Evolutionary conservation across 1,139 yeast species (phyloP), one percentile per base, ranked within the genome.

Genomic region (Lodderomyces beijingensis): DNA sequence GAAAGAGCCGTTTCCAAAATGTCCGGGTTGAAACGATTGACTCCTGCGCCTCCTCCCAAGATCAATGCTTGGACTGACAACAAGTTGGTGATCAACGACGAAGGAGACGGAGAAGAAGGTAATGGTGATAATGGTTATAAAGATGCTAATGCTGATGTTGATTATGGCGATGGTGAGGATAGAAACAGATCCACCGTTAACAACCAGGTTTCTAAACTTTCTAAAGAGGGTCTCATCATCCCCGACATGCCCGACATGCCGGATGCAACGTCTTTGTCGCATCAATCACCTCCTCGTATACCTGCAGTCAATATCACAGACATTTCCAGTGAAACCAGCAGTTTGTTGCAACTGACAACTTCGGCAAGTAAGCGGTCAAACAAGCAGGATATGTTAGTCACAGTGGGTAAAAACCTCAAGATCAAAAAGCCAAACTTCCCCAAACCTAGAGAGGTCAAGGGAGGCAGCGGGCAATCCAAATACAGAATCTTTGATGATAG

Each of bases 11-110:
- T n/a, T n/a, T n/a, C n/a, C n/a, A n/a, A n/a, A 16, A 36, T 37
- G 41, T 29, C 34, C 3, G 32, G 31, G 12, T 32, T 40, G 26
- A 45, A 45, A 34, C 37, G 43, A 20, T 39, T 45, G 28, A 30
- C 38, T 3, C 52, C 52, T 3, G 51, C 52, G 8, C 51, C 51
- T 3, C 38, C 43, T 11, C 52, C 52, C 6, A 25, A 25, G 10
- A 35, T 35, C 13, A 48, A 47, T 26, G 47, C 47, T 9, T 48
- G 52, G 52, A 31, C 32, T 11, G 25, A 41, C 16, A 46, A 45
- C 27, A 32, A 33, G 30, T 37, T 41, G 22, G 27, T 41, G 9
- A 19, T 19, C 21, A 19, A 19, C 21, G 10, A 7, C 15, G 14
- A 25, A 10, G 14, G 15, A 4, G 5, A 25, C 5, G 10, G 15